Base-by-base conservation (phyloP, 2,329 filamentous ascomycete genomes). In the Phymatotrichopsis omnivora region DNA sequence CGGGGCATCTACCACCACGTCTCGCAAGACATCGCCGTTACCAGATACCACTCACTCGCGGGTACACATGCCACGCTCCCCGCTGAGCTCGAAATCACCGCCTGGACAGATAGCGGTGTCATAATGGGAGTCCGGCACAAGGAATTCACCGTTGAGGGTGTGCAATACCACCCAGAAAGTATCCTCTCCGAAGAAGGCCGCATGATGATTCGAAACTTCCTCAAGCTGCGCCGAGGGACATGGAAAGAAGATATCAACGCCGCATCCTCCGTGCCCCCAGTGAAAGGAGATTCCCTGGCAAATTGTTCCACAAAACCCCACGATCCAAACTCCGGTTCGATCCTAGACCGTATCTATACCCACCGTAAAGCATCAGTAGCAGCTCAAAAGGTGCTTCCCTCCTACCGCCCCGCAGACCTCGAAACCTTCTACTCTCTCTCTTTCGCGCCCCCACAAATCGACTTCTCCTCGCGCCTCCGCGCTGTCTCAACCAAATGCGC, bases 81-180 rank as follows among this genome's bases (percentile, higher is more conserved):
- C 2, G 73, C 82, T 22, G 85, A 78, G 52, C 73, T 98, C 31
- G 85, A 98, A 63, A 76, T 96, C 6, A 85, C 85, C 1, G 94
- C 91, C 33, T 94, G 85, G 80, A 83, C 87, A 60, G 80, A 80
- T 40, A 77, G 76, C 23, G 84, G 83, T 23, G 78, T 96, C 49
- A 98, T 98, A 57, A 95, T 96, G 82, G 91, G 91, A 35, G 83
- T 98, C 34, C 80, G 91, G 34, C 91, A 98, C 69, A 94, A 89
- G 68, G 76, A 91, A 60, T 82, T 80, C 59, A 75, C 84, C 2
- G 73, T 96, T n/a, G 91, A 98, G 64, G 91, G 87, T 30, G 91
- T 98, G 12, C 91, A 98, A 61, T 98, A 96, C 58, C 91, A 98
- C 58, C 91, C 91, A 0, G 91, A 98, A 65, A 96, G 89, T 62